Evolutionary conservation across 2,329 filamentous ascomycete genomes (phyloP).

Genomic region (Cordyceps sp.): DNA sequence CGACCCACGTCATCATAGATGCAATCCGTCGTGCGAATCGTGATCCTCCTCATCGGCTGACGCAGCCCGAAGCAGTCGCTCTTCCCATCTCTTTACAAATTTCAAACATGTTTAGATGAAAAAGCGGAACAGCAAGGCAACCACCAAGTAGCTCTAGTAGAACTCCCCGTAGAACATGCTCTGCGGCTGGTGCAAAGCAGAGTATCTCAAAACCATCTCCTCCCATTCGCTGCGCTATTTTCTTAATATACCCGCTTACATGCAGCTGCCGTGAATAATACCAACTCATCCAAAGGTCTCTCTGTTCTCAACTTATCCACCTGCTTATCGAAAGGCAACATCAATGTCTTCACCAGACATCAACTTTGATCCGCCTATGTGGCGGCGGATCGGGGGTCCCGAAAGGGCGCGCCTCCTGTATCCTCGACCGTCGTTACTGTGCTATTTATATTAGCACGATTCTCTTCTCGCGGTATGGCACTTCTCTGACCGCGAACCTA

Average conservation of each 20-base stretch:
- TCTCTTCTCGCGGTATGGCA: background rate
- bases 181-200: background rate
- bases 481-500: background rate
- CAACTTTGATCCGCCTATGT: background rate
- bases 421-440: background rate
- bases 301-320: background rate
- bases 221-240: too few relatives aligned
- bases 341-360: background rate
- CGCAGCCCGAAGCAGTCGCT: background rate
- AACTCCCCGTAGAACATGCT: background rate
- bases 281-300: background rate
- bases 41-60: background rate
- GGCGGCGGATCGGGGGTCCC: background rate
- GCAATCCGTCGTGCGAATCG: too few relatives aligned
- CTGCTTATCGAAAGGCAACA: background rate
- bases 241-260: background rate
- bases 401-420: background rate
- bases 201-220: background rate
- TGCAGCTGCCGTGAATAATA: background rate
- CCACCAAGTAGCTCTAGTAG: background rate
- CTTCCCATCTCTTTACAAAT: background rate
- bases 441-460: background rate
- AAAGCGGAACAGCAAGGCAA: background rate
- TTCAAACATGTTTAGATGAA: background rate
- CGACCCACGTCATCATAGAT: too few relatives aligned